Conservation (phyloP, 1,139 yeast species). For the Meyerozyma guilliermondii region DNA sequence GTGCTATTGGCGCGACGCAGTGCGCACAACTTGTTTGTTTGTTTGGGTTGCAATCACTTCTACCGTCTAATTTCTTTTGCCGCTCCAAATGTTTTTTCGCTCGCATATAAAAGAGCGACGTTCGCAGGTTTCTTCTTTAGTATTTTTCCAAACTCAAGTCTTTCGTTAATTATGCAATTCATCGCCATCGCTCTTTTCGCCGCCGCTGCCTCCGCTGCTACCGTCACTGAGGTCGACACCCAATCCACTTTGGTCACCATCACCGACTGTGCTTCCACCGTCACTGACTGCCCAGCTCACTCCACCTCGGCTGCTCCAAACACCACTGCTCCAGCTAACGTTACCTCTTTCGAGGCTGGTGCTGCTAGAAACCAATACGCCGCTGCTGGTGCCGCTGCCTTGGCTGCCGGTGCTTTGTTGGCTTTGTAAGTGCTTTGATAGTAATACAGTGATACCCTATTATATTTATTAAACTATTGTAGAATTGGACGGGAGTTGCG, state of each 20-base stretch:
- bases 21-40: neutral
- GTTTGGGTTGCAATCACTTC: slow-evolving; percentile 1
- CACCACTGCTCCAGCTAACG: slow-evolving; percentile 22
- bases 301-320: slow-evolving; percentile 6
- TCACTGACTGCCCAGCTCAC: slow-evolving; percentile 38
- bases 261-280: slow-evolving; percentile 37
- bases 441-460: slow-evolving; percentile 1
- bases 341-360: slow-evolving; percentile 35
- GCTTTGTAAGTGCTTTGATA: slow-evolving; percentile 33
- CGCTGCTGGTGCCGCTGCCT: slow-evolving; percentile 45
- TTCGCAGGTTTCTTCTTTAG: neutral
- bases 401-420: slow-evolving; percentile 50
- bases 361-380: slow-evolving; percentile 26
- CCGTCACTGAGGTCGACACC: slow-evolving; percentile 28
- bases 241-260: slow-evolving; percentile 33
- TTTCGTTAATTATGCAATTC: slow-evolving; percentile 15
- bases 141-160: neutral
- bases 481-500: slow-evolving; percentile 2
- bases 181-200: slow-evolving; percentile 43
- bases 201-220: slow-evolving; percentile 31
- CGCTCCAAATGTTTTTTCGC: neutral
- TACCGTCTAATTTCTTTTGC: neutral
- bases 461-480: slow-evolving; percentile 2
- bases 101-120: neutral
- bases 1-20: neutral